phyloP scores from a whole-genome alignment of 2,329 filamentous ascomycete species.

The Parafenestella ontariensis region DNA sequence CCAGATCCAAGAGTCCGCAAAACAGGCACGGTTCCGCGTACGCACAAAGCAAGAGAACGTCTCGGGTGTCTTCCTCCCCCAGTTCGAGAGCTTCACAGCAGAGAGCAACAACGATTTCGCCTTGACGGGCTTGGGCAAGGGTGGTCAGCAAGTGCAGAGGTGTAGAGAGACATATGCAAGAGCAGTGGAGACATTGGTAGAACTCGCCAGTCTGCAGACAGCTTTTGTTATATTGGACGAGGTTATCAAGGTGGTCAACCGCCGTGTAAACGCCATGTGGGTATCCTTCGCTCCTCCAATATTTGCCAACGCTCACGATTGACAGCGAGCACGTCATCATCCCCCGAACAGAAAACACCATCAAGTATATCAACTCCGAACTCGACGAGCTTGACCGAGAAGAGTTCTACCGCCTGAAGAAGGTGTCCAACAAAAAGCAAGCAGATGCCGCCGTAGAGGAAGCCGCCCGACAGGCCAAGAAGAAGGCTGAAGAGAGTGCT shows the following conservation, averaged over 20 bases:
- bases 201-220: constrained; percentile 94
- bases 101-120: constrained; percentile 96
- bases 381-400: constrained; percentile 96
- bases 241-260: constrained; percentile 98
- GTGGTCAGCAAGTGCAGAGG: constrained; percentile 94
- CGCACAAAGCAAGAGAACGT: constrained; percentile 98
- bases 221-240: constrained; percentile 98
- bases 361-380: constrained; percentile 99
- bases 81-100: constrained; percentile 88
- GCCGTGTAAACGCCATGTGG: constrained; percentile 95
- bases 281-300: constrained; percentile 39
- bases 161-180: constrained; percentile 95
- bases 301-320: constrained; percentile 21
- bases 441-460: constrained; percentile 55
- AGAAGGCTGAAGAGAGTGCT: constrained; percentile 46
- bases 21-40: constrained; percentile 89
- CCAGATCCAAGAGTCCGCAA: constrained; percentile 95
- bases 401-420: constrained; percentile 97
- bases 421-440: constrained; percentile 78
- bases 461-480: constrained; percentile 46
- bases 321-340: constrained; percentile 90
- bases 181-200: constrained; percentile 93
- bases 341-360: constrained; percentile 97
- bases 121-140: constrained; percentile 93
- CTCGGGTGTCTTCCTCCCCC: constrained; percentile 90